Conservation (phyloP, 1,284 basidiomycete genomes). For the Trichosporon coremiiforme region DNA sequence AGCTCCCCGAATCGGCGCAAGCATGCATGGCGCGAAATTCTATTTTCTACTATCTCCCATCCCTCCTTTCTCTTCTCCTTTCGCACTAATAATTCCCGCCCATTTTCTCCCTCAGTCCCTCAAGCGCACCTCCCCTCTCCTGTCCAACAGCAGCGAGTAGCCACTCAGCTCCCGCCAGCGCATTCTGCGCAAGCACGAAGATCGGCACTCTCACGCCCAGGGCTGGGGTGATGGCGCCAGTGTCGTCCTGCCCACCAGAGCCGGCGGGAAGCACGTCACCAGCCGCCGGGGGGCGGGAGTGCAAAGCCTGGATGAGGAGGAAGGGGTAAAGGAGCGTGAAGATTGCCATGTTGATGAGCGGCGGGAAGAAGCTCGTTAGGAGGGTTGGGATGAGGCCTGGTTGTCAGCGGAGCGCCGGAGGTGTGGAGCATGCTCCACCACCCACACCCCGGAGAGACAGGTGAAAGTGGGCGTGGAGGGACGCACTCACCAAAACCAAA, state of each 20-base stretch:
- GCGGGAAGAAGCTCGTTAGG: slow-evolving; percentile 52
- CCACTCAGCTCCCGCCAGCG: slow-evolving; percentile 43
- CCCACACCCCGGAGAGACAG: too few relatives aligned
- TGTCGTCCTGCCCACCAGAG: background rate
- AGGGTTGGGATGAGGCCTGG: slow-evolving; percentile 49
- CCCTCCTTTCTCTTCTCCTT: too few relatives aligned
- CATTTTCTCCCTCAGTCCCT: background rate
- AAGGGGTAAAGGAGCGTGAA: slow-evolving; percentile 56
- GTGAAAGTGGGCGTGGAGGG: too few relatives aligned
- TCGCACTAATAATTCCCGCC: too few relatives aligned
- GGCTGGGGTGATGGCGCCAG: slow-evolving; percentile 9
- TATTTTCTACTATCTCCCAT: too few relatives aligned
- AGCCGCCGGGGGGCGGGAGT: slow-evolving; percentile 43
- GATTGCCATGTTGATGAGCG: slow-evolving; percentile 54
- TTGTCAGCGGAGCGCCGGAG: background rate
- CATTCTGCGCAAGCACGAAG: slow-evolving; percentile 48
- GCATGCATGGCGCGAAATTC: too few relatives aligned
- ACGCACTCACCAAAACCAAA: slow-evolving; percentile 55
- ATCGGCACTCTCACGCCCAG: slow-evolving; percentile 36
- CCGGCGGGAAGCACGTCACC: slow-evolving; percentile 32
- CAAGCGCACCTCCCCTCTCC: slow-evolving; percentile 31
- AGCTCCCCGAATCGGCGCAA: too few relatives aligned
- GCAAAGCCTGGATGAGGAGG: slow-evolving; percentile 52
- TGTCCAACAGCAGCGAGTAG: slow-evolving; percentile 42
- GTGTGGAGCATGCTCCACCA: too few relatives aligned